Conservation (phyloP, 2,329 filamentous ascomycete species). For the Venturia oleaginea region DNA sequence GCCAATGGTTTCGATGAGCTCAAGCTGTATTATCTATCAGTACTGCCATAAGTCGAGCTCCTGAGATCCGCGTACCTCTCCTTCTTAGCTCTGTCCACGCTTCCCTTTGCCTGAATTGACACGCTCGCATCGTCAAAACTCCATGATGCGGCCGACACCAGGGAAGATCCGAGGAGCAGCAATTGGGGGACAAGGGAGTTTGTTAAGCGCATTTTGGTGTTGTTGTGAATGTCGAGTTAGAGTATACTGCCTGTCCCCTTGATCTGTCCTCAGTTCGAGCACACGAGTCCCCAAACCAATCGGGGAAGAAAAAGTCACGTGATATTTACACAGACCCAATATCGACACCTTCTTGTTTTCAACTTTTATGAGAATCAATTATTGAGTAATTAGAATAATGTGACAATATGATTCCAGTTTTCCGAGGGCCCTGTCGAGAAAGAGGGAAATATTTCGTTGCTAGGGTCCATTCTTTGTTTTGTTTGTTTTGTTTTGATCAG, state of each 20-base stretch:
- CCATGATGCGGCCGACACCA: constrained; percentile 52
- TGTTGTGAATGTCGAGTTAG: not conserved
- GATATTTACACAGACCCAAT: not conserved
- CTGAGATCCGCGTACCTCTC: constrained; percentile 50
- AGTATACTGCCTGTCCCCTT: not conserved
- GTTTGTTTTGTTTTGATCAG: not conserved
- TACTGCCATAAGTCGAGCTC: constrained; percentile 6
- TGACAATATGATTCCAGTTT: no score
- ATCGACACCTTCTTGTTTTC: not conserved
- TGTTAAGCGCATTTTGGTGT: not conserved
- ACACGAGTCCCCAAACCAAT: not conserved
- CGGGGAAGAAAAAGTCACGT: not conserved
- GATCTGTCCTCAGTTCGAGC: not conserved
- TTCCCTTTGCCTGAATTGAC: constrained; percentile 52
- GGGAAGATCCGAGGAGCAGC: not conserved
- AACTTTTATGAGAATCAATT: not conserved
- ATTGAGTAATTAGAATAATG: no score
- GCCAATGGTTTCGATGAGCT: constrained; percentile 48
- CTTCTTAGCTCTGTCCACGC: constrained; percentile 43
- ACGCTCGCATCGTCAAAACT: constrained; percentile 65
- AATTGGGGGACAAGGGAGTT: not conserved
- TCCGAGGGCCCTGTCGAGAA: no score
- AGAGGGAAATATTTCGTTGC: not conserved
- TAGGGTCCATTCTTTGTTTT: not conserved
- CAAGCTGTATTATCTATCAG: constrained; percentile 26